Evolutionary conservation across 257 asterid genomes (phyloP).

Genomic region (Nyctanthes arbortristis): DNA sequence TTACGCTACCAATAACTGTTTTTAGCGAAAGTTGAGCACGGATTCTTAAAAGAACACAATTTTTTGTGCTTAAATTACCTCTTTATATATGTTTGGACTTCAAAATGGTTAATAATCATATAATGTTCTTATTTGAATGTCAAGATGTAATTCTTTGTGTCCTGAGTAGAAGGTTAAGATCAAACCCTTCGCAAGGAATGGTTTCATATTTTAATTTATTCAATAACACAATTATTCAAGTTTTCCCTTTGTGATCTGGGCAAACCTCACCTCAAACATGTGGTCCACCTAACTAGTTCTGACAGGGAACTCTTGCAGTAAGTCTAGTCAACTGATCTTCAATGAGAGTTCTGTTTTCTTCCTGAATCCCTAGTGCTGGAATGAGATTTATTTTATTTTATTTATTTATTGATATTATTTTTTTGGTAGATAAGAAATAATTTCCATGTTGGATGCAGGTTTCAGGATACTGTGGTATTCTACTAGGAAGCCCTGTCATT

Average conservation of each 20-base stretch:
- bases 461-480: conserved; percentile 95
- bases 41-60: not conserved
- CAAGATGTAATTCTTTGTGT: not conserved
- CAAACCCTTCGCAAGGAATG: not conserved
- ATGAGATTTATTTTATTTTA: not conserved
- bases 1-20: too few species aligned
- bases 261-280: not conserved
- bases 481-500: conserved; percentile 84
- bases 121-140: not conserved
- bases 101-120: too few species aligned
- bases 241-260: not conserved
- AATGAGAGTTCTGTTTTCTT: not conserved
- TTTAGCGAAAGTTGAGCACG: too few species aligned
- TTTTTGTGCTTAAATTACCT: not conserved
- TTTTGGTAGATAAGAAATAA: conserved; percentile 13
- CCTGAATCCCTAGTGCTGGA: not conserved
- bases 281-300: not conserved
- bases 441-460: conserved; percentile 54
- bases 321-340: not conserved
- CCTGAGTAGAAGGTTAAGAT: conserved; percentile 10
- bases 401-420: too few species aligned
- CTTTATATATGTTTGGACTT: too few species aligned
- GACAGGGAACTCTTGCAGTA: not conserved
- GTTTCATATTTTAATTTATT: conserved; percentile 16
- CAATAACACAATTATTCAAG: not conserved